phyloP scores from a whole-genome alignment of 2,329 filamentous ascomycete species.

The Aspergillus pseudonomiae region DNA sequence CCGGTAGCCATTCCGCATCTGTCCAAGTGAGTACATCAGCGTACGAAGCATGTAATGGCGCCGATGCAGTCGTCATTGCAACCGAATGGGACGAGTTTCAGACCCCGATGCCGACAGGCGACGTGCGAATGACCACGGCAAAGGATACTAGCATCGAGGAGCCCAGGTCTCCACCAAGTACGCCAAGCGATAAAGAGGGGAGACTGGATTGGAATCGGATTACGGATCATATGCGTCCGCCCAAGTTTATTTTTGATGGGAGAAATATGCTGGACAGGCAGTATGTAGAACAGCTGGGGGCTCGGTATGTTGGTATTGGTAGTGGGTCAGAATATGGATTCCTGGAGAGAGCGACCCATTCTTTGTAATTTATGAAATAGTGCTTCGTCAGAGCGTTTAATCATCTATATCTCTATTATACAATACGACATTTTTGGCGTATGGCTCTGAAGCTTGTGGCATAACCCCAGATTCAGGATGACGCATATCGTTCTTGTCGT shows the following conservation, averaged over 20 bases:
- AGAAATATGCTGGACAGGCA: slow-evolving; percentile 33
- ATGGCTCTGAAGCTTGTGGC: not conserved
- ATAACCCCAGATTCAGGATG: not conserved
- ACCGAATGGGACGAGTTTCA: slow-evolving; percentile 57
- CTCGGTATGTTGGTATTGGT: slow-evolving; percentile 35
- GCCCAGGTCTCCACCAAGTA: not conserved
- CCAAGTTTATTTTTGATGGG: slow-evolving; percentile 54
- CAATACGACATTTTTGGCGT: not conserved
- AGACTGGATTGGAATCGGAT: slow-evolving; percentile 47
- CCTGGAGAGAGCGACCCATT: not conserved
- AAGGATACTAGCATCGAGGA: slow-evolving; percentile 10
- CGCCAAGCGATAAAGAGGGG: not conserved
- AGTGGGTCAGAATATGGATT: slow-evolving; percentile 7
- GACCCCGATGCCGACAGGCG: slow-evolving; percentile 8
- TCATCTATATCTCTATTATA: not conserved
- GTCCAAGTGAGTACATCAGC: slow-evolving; percentile 21
- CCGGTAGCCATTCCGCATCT: not conserved
- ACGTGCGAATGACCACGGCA: not conserved
- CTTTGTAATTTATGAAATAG: not conserved
- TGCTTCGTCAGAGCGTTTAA: not conserved
- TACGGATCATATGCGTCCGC: slow-evolving; percentile 44
- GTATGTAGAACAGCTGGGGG: slow-evolving; percentile 34
- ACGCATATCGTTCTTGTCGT: not conserved
- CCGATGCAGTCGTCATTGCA: slow-evolving; percentile 52
- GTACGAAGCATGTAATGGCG: slow-evolving; percentile 46